Evolutionary conservation across 106 monocot species (phyloP).

Genomic region (Dioscorea zingiberensis): DNA sequence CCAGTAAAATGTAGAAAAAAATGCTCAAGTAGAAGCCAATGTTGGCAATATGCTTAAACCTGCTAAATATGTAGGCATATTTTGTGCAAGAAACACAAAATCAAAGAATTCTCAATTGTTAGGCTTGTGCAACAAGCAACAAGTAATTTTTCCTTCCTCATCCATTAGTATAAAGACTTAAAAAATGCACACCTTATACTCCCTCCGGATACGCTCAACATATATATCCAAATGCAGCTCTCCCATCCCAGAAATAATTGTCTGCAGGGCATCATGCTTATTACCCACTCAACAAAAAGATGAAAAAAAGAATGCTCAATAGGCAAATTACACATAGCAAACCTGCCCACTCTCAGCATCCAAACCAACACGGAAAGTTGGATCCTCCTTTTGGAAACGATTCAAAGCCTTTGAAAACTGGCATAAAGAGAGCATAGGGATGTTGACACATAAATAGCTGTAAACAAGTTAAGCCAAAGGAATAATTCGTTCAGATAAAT

Average conservation of each 20-base stretch:
- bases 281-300: neutral
- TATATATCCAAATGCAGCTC: constrained; percentile 98
- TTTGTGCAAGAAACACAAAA: too few species aligned
- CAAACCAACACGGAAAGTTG: constrained; percentile 95
- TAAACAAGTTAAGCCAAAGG: neutral
- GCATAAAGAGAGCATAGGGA: constrained; percentile 5
- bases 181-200: constrained; percentile 69
- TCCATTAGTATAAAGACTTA: neutral
- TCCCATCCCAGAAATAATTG: constrained; percentile 99
- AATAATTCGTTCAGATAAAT: neutral
- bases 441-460: neutral
- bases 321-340: constrained; percentile 2
- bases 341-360: constrained; percentile 98
- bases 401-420: constrained; percentile 99
- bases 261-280: constrained; percentile 34
- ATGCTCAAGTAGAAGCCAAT: too few species aligned
- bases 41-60: too few species aligned
- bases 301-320: neutral
- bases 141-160: too few species aligned
- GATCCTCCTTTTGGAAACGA: constrained; percentile 95
- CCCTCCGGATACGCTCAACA: constrained; percentile 91
- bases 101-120: too few species aligned
- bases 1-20: too few species aligned
- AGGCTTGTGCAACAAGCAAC: too few species aligned
- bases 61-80: too few species aligned